Base-by-base conservation (phyloP, 306 rosid species). In the Cicer bijugum region DNA sequence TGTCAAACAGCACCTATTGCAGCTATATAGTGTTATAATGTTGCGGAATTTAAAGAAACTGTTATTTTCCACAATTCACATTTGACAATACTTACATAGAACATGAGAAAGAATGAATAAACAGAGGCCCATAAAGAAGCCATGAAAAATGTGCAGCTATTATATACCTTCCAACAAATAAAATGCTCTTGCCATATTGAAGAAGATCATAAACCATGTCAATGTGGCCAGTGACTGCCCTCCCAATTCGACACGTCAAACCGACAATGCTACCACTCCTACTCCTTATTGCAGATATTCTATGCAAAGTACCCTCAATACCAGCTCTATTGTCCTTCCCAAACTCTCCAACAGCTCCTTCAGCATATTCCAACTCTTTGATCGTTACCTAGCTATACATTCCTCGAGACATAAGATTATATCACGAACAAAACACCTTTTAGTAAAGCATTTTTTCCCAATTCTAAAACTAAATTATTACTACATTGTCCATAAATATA, bases 291-390 rank as follows among this genome's bases (percentile, higher is more conserved):
- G 94, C 94, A 14, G 94, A 89, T 77, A 89, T 83, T 74, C 94
- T 83, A 62, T 89, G 94, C 85, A 89, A 78, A 42, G 88, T 89
- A 65, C 94, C 94, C 70, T 85, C 91, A 52, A 89, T 89, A 73
- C 94, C 94, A 64, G 91, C 94, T 80, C 94, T 85, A 69, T 89
- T 89, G 79, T 89, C 89, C 57, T 69, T 78, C 44, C 93, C 93
- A 81, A 89, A 89, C 50, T 86, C 88, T 52, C 91, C 91, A 75
- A 89, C 82, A n/a, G 87, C 88, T 64, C 82, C 77, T 77, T 81
- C 76, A 77, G 94, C 88, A 75, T 80, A 67, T 71, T 89, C 88
- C 88, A 89, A 80, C 84, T 89, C 94, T 78, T 78, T 71, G 80
- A 69, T 71, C 7, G 94, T 85, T 57, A 89, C 89, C 94, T 89